Conservation (phyloP, 176 grass and related monocot species). For the Rhynchospora breviuscula region DNA sequence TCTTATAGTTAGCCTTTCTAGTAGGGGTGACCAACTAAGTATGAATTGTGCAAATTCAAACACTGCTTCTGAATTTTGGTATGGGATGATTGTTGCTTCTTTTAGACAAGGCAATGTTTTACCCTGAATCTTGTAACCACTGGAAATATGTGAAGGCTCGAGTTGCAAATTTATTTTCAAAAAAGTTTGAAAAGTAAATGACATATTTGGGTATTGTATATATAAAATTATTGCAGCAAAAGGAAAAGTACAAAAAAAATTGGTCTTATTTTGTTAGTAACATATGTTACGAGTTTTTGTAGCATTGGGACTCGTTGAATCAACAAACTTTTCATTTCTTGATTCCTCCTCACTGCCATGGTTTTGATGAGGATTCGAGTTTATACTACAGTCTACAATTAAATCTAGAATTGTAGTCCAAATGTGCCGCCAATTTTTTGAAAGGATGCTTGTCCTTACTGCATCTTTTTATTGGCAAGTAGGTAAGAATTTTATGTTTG, state of each 20-base stretch:
- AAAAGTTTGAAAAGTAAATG: not conserved
- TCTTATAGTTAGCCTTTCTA: not conserved
- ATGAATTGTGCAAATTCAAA: not conserved
- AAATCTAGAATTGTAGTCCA: not conserved
- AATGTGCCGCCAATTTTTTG: not conserved
- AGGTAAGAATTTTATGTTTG: not conserved
- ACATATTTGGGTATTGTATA: not conserved
- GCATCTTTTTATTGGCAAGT: slow-evolving; percentile 4
- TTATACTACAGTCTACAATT: not conserved
- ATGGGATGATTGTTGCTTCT: not conserved
- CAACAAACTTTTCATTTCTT: not conserved
- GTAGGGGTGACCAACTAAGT: not conserved
- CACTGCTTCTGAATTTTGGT: not conserved
- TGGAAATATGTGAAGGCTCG: not conserved
- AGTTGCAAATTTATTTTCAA: too few relatives aligned
- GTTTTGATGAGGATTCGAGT: not conserved
- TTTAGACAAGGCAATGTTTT: not conserved
- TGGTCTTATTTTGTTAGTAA: too few relatives aligned
- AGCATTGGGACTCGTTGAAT: not conserved
- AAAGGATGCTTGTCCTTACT: not conserved
- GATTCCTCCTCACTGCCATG: not conserved
- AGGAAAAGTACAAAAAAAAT: too few relatives aligned
- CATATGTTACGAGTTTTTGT: not conserved
- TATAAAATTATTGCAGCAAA: too few relatives aligned
- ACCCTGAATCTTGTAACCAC: not conserved